Evolutionary conservation across 805 yeast species (phyloP).

Genomic region (Scheffersomyces ergatensis): DNA sequence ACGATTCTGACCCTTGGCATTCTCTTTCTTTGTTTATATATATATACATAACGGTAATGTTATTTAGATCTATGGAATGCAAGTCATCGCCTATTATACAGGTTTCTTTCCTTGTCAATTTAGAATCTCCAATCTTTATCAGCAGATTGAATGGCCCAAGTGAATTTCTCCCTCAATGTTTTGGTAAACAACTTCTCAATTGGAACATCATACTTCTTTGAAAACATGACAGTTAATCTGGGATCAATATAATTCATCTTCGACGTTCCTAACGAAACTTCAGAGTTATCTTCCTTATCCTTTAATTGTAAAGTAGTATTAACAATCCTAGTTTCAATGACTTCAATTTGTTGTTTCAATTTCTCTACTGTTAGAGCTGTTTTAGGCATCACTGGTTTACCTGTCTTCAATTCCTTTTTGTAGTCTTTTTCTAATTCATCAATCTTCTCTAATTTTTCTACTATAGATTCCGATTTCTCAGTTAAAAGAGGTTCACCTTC

Average conservation of each 20-base stretch:
- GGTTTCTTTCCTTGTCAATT: background rate
- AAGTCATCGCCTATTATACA: too few species aligned
- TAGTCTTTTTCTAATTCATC: constrained; percentile 52
- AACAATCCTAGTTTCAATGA: constrained; percentile 65
- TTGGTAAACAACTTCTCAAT: constrained; percentile 89
- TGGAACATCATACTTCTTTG: constrained; percentile 84
- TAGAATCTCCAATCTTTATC: constrained; percentile 87
- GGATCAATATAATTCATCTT: constrained; percentile 96
- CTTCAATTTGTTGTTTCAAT: constrained; percentile 66
- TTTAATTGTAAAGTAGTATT: constrained; percentile 73
- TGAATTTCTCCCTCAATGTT: constrained; percentile 87
- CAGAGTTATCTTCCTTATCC: constrained; percentile 92
- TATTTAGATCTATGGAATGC: too few species aligned
- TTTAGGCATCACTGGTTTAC: constrained; percentile 53
- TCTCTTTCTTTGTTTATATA: too few species aligned
- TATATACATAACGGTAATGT: too few species aligned
- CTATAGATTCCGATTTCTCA: constrained; percentile 55
- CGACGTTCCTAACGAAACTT: constrained; percentile 89
- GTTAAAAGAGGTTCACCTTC: constrained; percentile 55
- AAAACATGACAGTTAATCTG: constrained; percentile 81
- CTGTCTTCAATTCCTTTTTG: constrained; percentile 55
- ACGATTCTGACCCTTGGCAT: too few species aligned
- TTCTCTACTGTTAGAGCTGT: constrained; percentile 58
- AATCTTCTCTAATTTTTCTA: constrained; percentile 56
- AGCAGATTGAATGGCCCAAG: constrained; percentile 92